Base-by-base conservation (phyloP, 352 stramenopile species). In the Globisporangium alternatum region DNA sequence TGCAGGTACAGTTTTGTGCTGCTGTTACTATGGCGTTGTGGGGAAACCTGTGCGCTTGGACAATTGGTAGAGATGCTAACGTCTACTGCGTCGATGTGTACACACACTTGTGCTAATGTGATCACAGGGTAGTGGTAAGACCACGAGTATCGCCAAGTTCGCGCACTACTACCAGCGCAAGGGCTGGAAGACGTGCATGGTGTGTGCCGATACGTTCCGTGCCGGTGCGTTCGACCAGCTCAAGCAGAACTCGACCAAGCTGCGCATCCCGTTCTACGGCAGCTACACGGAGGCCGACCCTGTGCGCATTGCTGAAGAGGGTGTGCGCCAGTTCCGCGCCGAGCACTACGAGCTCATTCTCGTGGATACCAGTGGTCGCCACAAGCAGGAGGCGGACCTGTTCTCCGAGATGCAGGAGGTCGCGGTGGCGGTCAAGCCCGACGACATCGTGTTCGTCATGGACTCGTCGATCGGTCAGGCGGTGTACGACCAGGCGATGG, bases 351-450 rank as follows among this genome's bases (percentile, higher is more conserved):
- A 99, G 75, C 80, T 99, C 9, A 99, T 99, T 66, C 97, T 99
- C 57, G 97, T 99, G 19, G 98, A 99, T 84, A 99, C 97, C 0
- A 98, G 91, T 68, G 98, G 98, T 69, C 87, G 98, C 37, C 98
- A 99, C 84, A 97, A 98, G 71, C 98, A 99, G 77, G 97, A 99
- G 67, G 76, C 90, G 1, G 97, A 97, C 19, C 71, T 99, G 62
- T 99, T 99, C 73, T 97, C 98, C 25, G 98, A 99, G 74, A 99
- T 99, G 98, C 84, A 97, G 66, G 96, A 99, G 80, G 97, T 99
- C 51, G 87, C 90, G n/a, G 88, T 92, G 5, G 95, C 93, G 0
- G 95, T 99, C 19, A 65, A 89, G 61, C 98, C 98, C 0, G 95
- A 99, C 66, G 98, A 99, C 67, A 94, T 98, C 1, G 91, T 99